phyloP scores from a whole-genome alignment of 2,329 filamentous ascomycete species.

The Eutypa lata region DNA sequence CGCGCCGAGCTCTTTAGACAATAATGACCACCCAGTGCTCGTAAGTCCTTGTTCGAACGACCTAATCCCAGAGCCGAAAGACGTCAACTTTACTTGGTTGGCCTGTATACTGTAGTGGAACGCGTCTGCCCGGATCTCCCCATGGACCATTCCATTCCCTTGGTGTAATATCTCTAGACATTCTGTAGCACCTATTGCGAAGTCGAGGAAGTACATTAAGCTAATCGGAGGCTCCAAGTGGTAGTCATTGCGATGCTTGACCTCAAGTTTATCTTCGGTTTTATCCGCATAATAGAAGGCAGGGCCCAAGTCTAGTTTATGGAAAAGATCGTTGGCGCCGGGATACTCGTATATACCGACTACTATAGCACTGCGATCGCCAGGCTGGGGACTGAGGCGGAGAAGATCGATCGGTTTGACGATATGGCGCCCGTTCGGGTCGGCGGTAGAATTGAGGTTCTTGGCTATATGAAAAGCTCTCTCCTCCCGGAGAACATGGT shows the following conservation, averaged over 20 bases:
- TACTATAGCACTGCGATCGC: slow-evolving; percentile 68
- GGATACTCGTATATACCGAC: slow-evolving; percentile 80
- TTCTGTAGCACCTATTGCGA: slow-evolving; percentile 83
- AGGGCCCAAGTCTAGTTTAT: slow-evolving; percentile 74
- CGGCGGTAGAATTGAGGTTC: slow-evolving; percentile 65
- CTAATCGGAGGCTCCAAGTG: slow-evolving; percentile 59
- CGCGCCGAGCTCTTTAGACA: slow-evolving; percentile 80
- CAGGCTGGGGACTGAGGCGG: slow-evolving; percentile 63
- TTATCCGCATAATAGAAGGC: slow-evolving; percentile 62
- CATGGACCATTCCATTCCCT: slow-evolving; percentile 79
- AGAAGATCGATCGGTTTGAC: slow-evolving; percentile 78
- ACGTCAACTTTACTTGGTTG: slow-evolving; percentile 72
- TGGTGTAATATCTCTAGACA: slow-evolving; percentile 91
- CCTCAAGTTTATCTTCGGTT: slow-evolving; percentile 48
- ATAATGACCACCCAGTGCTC: slow-evolving; percentile 79
- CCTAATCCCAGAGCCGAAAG: slow-evolving; percentile 80
- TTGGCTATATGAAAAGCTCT: slow-evolving; percentile 82
- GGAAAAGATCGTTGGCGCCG: slow-evolving; percentile 68
- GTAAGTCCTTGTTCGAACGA: slow-evolving; percentile 88
- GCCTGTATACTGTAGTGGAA: slow-evolving; percentile 79
- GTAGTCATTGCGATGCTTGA: slow-evolving; percentile 41
- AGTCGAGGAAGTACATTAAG: slow-evolving; percentile 78
- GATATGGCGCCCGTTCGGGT: slow-evolving; percentile 73
- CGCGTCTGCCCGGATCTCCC: slow-evolving; percentile 84
- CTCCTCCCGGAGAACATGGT: slow-evolving; percentile 79